Conservation (phyloP, 2,329 filamentous ascomycete species). For the Beauveria brongniartii region DNA sequence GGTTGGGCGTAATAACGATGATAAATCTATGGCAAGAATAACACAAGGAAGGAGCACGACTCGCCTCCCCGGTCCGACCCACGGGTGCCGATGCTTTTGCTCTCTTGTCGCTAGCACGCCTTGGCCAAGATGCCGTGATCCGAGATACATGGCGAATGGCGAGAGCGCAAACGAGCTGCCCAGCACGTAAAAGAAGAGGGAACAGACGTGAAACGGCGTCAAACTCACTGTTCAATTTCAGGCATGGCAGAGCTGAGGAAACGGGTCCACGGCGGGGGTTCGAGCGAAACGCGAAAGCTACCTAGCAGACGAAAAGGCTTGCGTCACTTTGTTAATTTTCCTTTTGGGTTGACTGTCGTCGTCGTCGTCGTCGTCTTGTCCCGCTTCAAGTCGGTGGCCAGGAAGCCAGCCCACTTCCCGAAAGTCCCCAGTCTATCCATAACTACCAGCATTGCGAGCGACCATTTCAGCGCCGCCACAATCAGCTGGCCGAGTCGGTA, state of each 20-base stretch:
- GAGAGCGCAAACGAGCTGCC: neutral
- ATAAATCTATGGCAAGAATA: neutral
- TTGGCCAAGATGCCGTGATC: conserved; percentile 11
- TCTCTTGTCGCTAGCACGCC: neutral
- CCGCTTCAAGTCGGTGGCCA: neutral
- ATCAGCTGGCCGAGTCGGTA: conserved; percentile 3
- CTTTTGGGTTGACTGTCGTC: neutral
- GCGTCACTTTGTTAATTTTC: neutral
- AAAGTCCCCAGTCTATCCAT: neutral
- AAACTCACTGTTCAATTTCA: neutral
- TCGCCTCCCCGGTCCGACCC: neutral
- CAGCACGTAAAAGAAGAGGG: neutral
- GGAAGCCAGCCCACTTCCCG: neutral
- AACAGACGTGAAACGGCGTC: neutral
- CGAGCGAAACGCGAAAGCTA: neutral
- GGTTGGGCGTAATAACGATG: neutral
- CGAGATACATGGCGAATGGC: neutral
- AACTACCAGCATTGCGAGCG: neutral
- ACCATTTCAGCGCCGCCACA: neutral
- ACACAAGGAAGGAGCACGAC: neutral
- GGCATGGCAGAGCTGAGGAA: neutral
- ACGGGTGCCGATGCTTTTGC: conserved; percentile 2
- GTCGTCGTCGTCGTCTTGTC: neutral
- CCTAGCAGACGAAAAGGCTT: conserved; percentile 2
- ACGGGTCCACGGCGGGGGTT: neutral